Conservation (phyloP, 73 alveolate species). For the Stentor roeselii region DNA sequence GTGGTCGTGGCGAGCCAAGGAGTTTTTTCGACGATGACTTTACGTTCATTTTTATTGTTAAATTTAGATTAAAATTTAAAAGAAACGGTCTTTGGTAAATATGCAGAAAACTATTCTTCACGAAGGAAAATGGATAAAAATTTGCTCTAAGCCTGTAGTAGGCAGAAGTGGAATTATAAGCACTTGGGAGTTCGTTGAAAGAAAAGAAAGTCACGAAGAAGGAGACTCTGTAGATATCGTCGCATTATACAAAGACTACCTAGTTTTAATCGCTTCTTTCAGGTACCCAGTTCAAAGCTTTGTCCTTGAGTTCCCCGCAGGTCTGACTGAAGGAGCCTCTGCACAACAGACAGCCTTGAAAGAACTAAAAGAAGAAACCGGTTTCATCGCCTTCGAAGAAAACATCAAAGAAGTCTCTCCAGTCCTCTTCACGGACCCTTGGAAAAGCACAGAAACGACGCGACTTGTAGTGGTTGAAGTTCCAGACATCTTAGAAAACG, state of each 20-base stretch:
- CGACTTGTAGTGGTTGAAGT: constrained; percentile 26
- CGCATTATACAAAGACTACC: not conserved
- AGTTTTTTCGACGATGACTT: not conserved
- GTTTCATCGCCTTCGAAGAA: constrained; percentile 57
- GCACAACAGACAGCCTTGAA: constrained; percentile 48
- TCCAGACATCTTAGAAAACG: constrained; percentile 18
- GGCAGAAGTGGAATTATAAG: not conserved
- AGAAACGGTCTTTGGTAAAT: not conserved
- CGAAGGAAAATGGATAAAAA: not conserved
- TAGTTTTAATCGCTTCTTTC: constrained; percentile 39
- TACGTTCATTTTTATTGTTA: not conserved
- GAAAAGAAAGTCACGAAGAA: constrained; percentile 6
- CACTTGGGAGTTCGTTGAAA: constrained; percentile 9
- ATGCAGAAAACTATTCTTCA: not conserved
- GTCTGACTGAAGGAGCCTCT: constrained; percentile 55
- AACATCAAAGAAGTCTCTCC: constrained; percentile 37
- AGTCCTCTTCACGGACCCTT: constrained; percentile 61
- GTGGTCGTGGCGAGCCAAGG: not conserved
- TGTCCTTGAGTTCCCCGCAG: constrained; percentile 78
- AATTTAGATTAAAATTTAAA: too few relatives aligned
- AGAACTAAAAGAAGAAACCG: constrained; percentile 81
- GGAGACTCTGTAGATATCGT: not conserved
- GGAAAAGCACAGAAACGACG: constrained; percentile 63
- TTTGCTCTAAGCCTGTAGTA: not conserved
- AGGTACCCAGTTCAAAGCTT: constrained; percentile 61